Base-by-base conservation (phyloP, 192 early-diverging fungal genomes). In the Coemansia sp. region DNA sequence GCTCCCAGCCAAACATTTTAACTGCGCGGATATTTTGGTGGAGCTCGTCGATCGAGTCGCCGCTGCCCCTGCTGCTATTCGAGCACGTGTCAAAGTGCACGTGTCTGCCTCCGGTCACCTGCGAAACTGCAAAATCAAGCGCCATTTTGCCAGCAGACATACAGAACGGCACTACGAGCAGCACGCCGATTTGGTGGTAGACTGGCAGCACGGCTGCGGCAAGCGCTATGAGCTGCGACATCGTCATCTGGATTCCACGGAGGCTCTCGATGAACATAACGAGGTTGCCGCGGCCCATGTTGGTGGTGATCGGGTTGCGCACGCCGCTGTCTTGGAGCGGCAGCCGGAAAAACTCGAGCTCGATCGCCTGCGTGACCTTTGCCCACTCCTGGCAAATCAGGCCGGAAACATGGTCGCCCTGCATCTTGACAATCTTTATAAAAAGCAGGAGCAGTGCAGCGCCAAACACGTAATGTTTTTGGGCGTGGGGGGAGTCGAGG, bases 1-100 rank as follows among this genome's bases (percentile, higher is more conserved):
- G 45, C 25, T 77, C 73, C 73, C 73, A 77, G 11, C 67, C 64
- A 57, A 65, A 70, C 24, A 77, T 22, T 52, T 70, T 77, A 8
- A 77, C 62, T 0, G 64, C 53, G 24, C 56, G 65, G 9, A 70
- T 77, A 22, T 23, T 50, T 1, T 46, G 5, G 6, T 22, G 28
- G 12, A 77, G 62, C 14, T 59, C 57, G 27, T 44, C 10, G 5
- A 77, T 32, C 4, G 35, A 40, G 35, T 40, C 35, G n/a, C n/a
- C 14, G 5, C 35, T 5, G 14, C 35, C 6, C n/a, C n/a, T 16
- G n/a, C n/a, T 11, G 5, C 35, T 5, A 5, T 16, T n/a, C n/a
- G 35, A 40, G 9, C 10, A 12, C 3, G 21, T 19, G 14, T 42
- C 46, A 2, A 43, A 7, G 35, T 64, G 60, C n/a, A 31, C n/a